phyloP scores from a whole-genome alignment of 179 eudicot species.

The Drosera spatulata region DNA sequence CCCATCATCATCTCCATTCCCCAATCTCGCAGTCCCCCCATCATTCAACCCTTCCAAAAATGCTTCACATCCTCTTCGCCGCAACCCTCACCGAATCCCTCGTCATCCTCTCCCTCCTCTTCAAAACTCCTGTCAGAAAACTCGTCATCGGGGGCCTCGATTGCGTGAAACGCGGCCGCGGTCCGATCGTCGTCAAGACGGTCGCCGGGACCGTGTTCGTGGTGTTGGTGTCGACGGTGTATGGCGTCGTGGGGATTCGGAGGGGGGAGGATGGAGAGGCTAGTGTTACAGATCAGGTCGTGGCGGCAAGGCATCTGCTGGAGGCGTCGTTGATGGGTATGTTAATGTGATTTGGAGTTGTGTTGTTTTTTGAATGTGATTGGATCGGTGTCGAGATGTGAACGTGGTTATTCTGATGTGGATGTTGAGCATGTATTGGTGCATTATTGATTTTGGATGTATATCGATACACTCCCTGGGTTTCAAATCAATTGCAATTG shows the following conservation, averaged over 20 bases:
- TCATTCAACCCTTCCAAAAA: background rate
- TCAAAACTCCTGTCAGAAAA: slow-evolving; percentile 7
- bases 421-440: too few relatives aligned
- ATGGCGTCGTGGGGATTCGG: slow-evolving; percentile 3
- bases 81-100: slow-evolving; percentile 1
- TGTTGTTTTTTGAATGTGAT: too few relatives aligned
- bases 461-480: too few relatives aligned
- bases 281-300: slow-evolving; percentile 6
- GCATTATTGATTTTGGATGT: too few relatives aligned
- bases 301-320: slow-evolving; percentile 7
- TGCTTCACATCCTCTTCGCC: slow-evolving; percentile 9
- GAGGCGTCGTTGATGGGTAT: slow-evolving; percentile 14
- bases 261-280: background rate
- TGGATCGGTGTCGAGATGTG: too few relatives aligned
- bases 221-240: slow-evolving; percentile 1
- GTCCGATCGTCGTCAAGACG: slow-evolving; percentile 5
- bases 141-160: slow-evolving; percentile 6
- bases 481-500: too few relatives aligned
- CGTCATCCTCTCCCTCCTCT: slow-evolving; percentile 5
- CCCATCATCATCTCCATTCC: too few relatives aligned
- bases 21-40: too few relatives aligned
- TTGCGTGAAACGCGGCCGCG: slow-evolving; percentile 9
- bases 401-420: too few relatives aligned
- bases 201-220: slow-evolving; percentile 2
- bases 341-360: too few relatives aligned